Base-by-base conservation (phyloP, 345 rosid genomes). In the Gynandropsis gynandra region DNA sequence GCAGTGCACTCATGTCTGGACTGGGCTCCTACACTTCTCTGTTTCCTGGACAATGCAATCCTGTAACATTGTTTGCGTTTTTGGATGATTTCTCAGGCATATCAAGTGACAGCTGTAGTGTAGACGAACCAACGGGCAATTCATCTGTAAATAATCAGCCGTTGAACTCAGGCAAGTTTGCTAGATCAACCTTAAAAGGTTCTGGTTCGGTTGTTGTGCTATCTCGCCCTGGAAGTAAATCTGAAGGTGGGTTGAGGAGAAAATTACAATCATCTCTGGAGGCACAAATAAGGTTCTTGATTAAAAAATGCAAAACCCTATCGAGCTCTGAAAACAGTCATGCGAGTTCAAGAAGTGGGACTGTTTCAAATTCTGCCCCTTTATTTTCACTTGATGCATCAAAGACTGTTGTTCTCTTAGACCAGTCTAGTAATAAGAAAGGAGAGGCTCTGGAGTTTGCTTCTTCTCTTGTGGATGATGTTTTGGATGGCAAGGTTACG, bases 41-140 rank as follows among this genome's bases (percentile, higher is more conserved):
- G 44, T 77, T 81, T 50, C 96, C 93, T 1, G 96, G 96, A 10
- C 77, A 77, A 62, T 87, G 96, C 66, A 87, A 80, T 52, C 96
- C 93, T 5, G 87, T 83, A 16, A 52, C 63, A 37, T 79, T 87
- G 24, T 87, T 87, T 52, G 80, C 79, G 45, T 83, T 87, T 50
- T 43, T 79, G 63, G 96, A 83, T 74, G 89, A 83, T 48, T 73
- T 75, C 61, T 59, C 72, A 47, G 89, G 76, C 49, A 63, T 47
- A n/a, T 45, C 65, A n/a, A 74, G 57, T 53, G 37, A 58, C 27
- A 48, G 49, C 61, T 44, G 78, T 46, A 68, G 48, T 32, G 52
- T 54, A 27, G 89, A 83, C 63, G 88, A 77, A 67, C 54, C 74
- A 24, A 54, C 69, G 46, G 82, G 78, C 21, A 43, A 45, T 39